phyloP scores from a whole-genome alignment of 2,329 filamentous ascomycete species.

The Hymenoscyphus linearis region DNA sequence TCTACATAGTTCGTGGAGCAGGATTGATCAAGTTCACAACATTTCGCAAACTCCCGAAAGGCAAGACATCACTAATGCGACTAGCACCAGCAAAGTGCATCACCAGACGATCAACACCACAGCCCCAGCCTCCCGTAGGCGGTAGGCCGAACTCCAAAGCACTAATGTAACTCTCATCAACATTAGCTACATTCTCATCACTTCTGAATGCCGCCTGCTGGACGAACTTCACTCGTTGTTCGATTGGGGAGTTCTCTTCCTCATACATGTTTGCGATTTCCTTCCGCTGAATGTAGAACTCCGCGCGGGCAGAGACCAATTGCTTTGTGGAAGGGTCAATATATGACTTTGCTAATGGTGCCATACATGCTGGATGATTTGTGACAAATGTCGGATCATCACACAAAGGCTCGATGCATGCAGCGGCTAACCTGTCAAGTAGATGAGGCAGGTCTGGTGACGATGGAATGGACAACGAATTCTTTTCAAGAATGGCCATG shows the following conservation, averaged over 20 bases:
- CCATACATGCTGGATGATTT: constrained; percentile 85
- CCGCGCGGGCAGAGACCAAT: constrained; percentile 71
- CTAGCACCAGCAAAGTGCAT: constrained; percentile 82
- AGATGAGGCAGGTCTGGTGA: constrained; percentile 60
- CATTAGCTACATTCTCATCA: constrained; percentile 28
- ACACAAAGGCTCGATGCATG: constrained; percentile 75
- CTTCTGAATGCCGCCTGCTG: constrained; percentile 44
- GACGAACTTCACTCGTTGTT: constrained; percentile 78
- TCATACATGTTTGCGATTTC: constrained; percentile 97
- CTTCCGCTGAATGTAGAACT: constrained; percentile 73
- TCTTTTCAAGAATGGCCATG: constrained; percentile 46
- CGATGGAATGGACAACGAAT: constrained; percentile 44
- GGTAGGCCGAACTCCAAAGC: constrained; percentile 85
- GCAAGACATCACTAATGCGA: constrained; percentile 79
- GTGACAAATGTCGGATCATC: constrained; percentile 74
- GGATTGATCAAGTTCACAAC: constrained; percentile 44
- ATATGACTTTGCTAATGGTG: constrained; percentile 86
- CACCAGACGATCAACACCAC: constrained; percentile 81
- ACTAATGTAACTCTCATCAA: constrained; percentile 70
- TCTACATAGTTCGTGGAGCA: constrained; percentile 8
- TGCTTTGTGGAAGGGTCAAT: constrained; percentile 66
- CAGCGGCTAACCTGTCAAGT: constrained; percentile 72
- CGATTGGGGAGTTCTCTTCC: constrained; percentile 89
- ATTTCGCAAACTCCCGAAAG: constrained; percentile 79
- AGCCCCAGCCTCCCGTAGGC: constrained; percentile 96